Conservation (phyloP, 768 basidiomycete genomes). For the Lentinula lateritia region DNA sequence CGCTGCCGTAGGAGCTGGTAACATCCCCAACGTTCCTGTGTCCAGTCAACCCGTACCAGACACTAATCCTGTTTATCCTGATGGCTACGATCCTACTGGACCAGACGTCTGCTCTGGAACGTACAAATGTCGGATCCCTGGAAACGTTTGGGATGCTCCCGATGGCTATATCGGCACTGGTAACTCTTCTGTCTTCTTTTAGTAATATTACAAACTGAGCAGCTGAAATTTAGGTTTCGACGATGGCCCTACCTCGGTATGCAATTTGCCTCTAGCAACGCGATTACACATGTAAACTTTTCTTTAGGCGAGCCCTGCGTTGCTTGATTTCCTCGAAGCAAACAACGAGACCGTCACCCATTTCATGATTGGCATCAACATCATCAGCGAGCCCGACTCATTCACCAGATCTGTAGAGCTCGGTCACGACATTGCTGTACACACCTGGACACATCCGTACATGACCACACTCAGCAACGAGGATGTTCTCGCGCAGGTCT, state of each 20-base stretch:
- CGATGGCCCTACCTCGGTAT: conserved; percentile 63
- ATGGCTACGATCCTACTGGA: conserved; percentile 37
- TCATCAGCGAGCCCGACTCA: conserved; percentile 47
- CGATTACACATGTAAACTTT: background rate
- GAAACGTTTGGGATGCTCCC: conserved; percentile 77
- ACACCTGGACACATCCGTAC: conserved; percentile 72
- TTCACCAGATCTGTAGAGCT: conserved; percentile 50
- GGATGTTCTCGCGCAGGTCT: conserved; percentile 60
- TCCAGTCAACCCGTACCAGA: conserved; percentile 30
- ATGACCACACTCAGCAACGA: conserved; percentile 75
- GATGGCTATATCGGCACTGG: conserved; percentile 51
- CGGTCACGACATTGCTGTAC: conserved; percentile 44
- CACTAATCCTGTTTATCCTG: conserved; percentile 39
- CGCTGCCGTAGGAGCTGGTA: conserved; percentile 58
- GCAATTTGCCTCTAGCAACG: conserved; percentile 10
- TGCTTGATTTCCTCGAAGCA: conserved; percentile 63
- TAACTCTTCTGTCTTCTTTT: background rate
- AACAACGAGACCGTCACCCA: conserved; percentile 75
- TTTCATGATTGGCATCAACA: conserved; percentile 85
- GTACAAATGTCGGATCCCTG: conserved; percentile 55
- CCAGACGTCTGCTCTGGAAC: conserved; percentile 71
- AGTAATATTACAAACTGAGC: background rate
- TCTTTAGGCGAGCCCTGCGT: conserved; percentile 30
- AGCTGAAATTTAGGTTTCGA: conserved; percentile 48
- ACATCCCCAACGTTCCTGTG: conserved; percentile 64